A percentile compares a stretch with the other conserved stretches of the same genome.
These are phyloP conservation scores for Mercurialis annua DNA, from an alignment of 345 rosid genomes.

Conservation along the genomic window DNA sequence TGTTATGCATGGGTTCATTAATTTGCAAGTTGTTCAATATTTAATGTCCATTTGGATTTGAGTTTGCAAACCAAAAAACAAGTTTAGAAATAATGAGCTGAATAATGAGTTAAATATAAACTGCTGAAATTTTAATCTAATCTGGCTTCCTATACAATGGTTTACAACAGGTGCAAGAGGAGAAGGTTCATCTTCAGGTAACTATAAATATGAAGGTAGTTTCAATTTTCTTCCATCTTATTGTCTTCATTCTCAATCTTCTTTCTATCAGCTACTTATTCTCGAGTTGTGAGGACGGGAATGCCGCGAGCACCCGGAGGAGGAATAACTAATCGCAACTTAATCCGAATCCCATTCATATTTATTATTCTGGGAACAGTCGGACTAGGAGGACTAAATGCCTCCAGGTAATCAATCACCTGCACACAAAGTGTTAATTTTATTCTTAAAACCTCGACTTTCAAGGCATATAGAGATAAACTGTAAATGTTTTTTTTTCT, in stretches of 20 bases:
- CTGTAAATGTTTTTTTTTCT: constrained; percentile 1
- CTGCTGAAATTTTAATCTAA: constrained; percentile 7
- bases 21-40: constrained; percentile 13
- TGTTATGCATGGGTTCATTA: not conserved
- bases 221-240: not conserved
- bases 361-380: constrained; percentile 61
- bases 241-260: constrained; percentile 5
- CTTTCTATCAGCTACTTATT: constrained; percentile 37
- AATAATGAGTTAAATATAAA: constrained; percentile 1
- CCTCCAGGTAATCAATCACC: constrained; percentile 46
- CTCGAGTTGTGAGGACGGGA: constrained; percentile 67
- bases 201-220: not conserved
- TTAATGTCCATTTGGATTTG: constrained; percentile 10
- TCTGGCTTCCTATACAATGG: constrained; percentile 9
- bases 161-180: constrained; percentile 48
- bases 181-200: constrained; percentile 42
- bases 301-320: constrained; percentile 51
- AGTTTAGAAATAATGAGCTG: constrained; percentile 10
- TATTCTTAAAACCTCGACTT: not conserved
- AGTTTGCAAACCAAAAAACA: constrained; percentile 44
- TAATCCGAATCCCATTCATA: constrained; percentile 58
- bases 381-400: constrained; percentile 67
- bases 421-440: not conserved
- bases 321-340: constrained; percentile 48
- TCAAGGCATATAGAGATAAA: not conserved